Base-by-base conservation (phyloP, 2,329 filamentous ascomycete species). In the Diaporthe caulivora region DNA sequence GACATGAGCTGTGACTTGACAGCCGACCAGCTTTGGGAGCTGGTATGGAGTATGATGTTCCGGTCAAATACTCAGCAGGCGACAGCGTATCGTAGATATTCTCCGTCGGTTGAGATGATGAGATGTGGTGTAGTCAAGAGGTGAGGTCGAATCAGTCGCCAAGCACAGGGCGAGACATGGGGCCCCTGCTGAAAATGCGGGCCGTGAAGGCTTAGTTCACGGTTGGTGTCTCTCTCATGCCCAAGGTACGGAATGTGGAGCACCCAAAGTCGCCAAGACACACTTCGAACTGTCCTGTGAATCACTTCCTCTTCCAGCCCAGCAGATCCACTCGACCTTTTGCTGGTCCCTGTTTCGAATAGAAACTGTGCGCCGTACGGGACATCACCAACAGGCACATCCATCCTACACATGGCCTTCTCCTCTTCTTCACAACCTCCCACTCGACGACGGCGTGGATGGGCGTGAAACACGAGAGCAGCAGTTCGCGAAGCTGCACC, bases 311-410 rank as follows among this genome's bases (percentile, higher is more conserved):
- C 31, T 53, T 67, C 21, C 15, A 67, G 62, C 44, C 13, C 62
- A 24, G 31, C 29, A 67, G 62, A 53, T 21, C 62, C 62, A 67
- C 62, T 6, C 31, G 21, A 40, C 21, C 15, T 40, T 40, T 51
- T 2, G 62, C 34, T 40, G 47, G 34, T 53, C 47, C 62, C 49
- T 67, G 62, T 53, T 67, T 67, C 62, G 47, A 40, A 67, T 51
- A 53, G 15, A 67, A 67, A 31, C 47, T 67, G 62, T 40, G 29
- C 7, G 37, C 18, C n/a, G 47, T 67, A 18, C 47, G 47, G 47
- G 13, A 21, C 7, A 26, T 24, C 29, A 51, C n/a, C 44, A 37
- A 26, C 44, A 10, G 29, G 9, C 44, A 17, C 29, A 18, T 34
- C 31, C 29, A n/a, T 13, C 60, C 37, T 40, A 9, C 37, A 8